Percentiles rank a stretch among this genome's conserved stretches.
Conservation (phyloP, 768 basidiomycete genomes). For the Kondoa subrosea region DNA sequence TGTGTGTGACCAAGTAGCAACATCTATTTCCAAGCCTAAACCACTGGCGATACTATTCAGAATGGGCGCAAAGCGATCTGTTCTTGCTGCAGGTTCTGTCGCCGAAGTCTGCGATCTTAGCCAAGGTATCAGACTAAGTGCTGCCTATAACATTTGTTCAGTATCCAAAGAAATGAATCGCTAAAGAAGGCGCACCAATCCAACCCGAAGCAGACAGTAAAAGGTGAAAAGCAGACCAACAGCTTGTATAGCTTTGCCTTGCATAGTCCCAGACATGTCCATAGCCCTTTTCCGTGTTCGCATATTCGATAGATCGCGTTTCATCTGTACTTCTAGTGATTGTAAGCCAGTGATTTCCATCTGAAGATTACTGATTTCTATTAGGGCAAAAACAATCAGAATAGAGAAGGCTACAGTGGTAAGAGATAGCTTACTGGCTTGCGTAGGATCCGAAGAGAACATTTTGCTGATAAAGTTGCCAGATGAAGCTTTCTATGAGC, state of each 20-base stretch:
- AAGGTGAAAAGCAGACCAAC: constrained; percentile 25
- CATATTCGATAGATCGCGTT: constrained; percentile 22
- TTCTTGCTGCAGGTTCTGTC: neutral
- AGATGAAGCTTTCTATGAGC: neutral
- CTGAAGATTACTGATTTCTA: constrained; percentile 23
- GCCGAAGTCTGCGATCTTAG: neutral
- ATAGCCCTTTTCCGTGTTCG: constrained; percentile 20
- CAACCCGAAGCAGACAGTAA: constrained; percentile 26
- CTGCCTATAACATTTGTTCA: neutral
- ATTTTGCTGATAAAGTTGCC: constrained; percentile 18
- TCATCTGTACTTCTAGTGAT: constrained; percentile 25
- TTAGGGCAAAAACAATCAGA: constrained; percentile 6
- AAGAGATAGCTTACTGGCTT: constrained; percentile 16
- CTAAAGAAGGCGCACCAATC: constrained; percentile 13
- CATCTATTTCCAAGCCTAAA: constrained; percentile 24
- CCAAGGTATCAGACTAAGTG: neutral
- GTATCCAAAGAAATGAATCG: neutral
- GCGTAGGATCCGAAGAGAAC: constrained; percentile 19
- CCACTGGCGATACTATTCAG: constrained; percentile 20
- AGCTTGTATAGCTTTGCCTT: constrained; percentile 21
- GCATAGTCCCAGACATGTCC: constrained; percentile 24
- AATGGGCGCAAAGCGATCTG: constrained; percentile 25
- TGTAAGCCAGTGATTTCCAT: constrained; percentile 24
- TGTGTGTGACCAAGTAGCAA: constrained; percentile 25
- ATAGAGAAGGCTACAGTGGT: constrained; percentile 17